Conservation (phyloP, 148 eudicot species). For the Persicaria maculosa region DNA sequence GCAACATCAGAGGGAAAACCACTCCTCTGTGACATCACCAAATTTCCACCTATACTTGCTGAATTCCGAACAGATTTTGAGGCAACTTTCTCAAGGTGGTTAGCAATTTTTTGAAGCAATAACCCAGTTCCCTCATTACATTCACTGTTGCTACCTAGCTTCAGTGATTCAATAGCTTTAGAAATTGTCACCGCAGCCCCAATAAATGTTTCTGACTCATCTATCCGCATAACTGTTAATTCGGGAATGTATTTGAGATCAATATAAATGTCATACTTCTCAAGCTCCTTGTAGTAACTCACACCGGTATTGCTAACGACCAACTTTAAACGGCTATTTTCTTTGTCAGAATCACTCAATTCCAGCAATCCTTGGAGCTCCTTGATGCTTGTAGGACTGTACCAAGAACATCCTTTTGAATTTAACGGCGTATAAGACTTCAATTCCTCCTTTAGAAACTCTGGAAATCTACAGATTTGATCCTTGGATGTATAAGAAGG, state of each 20-base stretch:
- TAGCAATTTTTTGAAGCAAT: conserved; percentile 45
- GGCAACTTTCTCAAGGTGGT: conserved; percentile 78
- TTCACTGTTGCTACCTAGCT: conserved; percentile 22
- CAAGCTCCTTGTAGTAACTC: conserved; percentile 73
- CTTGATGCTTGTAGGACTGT: conserved; percentile 46
- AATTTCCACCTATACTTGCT: conserved; percentile 87
- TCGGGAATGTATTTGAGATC: conserved; percentile 69
- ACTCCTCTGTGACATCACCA: conserved; percentile 78
- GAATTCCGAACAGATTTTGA: conserved; percentile 59
- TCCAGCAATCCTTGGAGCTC: conserved; percentile 53
- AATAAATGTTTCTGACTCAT: conserved; percentile 37
- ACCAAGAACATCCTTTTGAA: conserved; percentile 52
- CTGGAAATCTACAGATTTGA: conserved; percentile 43
- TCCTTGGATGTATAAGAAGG: conserved; percentile 49
- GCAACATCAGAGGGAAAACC: conserved; percentile 81
- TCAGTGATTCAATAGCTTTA: conserved; percentile 48
- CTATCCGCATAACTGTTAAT: conserved; percentile 44
- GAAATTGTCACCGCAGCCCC: conserved; percentile 85
- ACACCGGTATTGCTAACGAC: conserved; percentile 77
- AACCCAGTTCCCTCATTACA: conserved; percentile 12
- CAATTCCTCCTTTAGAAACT: conserved; percentile 48
- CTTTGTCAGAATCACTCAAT: not conserved
- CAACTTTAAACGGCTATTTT: conserved; percentile 22
- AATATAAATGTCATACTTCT: conserved; percentile 44
- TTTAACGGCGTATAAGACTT: conserved; percentile 29